Evolutionary conservation across 768 basidiomycete genomes (phyloP), one percentile per base, ranked within the genome.

Genomic region (Artomyces pyxidatus): DNA sequence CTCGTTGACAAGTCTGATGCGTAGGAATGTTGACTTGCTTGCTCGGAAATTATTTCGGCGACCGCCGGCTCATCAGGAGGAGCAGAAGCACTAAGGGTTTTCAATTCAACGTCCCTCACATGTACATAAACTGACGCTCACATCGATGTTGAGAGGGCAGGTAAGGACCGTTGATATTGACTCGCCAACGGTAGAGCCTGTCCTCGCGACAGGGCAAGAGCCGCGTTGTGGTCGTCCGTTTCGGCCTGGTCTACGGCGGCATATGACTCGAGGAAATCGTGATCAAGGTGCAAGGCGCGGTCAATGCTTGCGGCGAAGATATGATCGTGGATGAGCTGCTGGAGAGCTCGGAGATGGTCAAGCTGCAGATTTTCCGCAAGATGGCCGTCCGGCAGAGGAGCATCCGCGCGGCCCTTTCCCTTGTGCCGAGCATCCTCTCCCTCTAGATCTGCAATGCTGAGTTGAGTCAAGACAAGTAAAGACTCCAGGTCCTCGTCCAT

Each of bases 201-300:
- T n/a, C 65, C 66, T 8, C 80, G 52, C 49, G 72, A 76, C 46
- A 58, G 61, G 0, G 78, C 76, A 10, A 75, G 56, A 14, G 58
- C 61, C 12, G 61, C 49, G 51, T 78, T 76, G 5, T 2, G 63
- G 58, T 23, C 70, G 58, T n/a, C 59, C 37, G 0, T 53, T 56
- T 3, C 72, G 48, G 37, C 65, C 49, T 8, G 56, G 52, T 6
- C 61, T 49, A 5, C 19, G 14, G 39, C 22, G 19, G 22, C 39
- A 74, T 45, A 14, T 68, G 64, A 25, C 14, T 35, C 12, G n/a
- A 40, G 22, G n/a, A 40, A 16, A 11, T 40, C 8, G 11, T 21
- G 39, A 21, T 40, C 39, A n/a, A 11, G 12, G 11, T 21, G 11
- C 17, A 14, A 23, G 12, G 39, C 39, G 11, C 39, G 5, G 14